Conservation (phyloP, 495 filamentous ascomycete species). For the Neurospora sp. region DNA sequence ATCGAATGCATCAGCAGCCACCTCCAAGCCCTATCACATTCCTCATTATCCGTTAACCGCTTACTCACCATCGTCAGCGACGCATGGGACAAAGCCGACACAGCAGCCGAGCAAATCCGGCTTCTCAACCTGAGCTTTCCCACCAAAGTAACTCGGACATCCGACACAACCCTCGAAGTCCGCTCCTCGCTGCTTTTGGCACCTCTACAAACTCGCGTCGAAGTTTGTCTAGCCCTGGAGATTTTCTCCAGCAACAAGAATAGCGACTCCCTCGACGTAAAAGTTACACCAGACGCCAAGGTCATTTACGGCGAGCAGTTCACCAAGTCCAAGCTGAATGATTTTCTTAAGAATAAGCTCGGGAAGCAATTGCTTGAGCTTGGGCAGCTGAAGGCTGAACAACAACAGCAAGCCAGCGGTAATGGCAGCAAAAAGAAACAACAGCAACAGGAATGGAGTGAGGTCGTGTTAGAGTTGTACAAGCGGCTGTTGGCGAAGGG, state of each 20-base stretch:
- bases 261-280: constrained; percentile 33
- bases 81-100: constrained; percentile 50
- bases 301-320: constrained; percentile 62
- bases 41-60: constrained; percentile 37
- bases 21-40: constrained; percentile 43
- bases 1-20: constrained; percentile 52
- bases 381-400: constrained; percentile 27
- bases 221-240: constrained; percentile 36
- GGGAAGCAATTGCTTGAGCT: constrained; percentile 29
- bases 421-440: constrained; percentile 11
- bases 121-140: constrained; percentile 44
- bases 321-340: constrained; percentile 50
- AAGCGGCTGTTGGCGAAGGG: constrained; percentile 46
- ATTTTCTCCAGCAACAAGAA: background rate
- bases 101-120: constrained; percentile 43
- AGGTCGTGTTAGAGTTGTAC: constrained; percentile 45
- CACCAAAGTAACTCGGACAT: constrained; percentile 42
- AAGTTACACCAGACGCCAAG: constrained; percentile 33
- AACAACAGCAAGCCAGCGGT: constrained; percentile 10
- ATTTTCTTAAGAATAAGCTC: constrained; percentile 44
- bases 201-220: constrained; percentile 50
- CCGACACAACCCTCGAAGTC: constrained; percentile 47
- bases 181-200: constrained; percentile 44
- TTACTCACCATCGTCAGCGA: constrained; percentile 44
- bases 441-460: constrained; percentile 39